Percentiles rank a stretch among this genome's conserved stretches.
These are phyloP conservation scores for Emmonsiellopsis sp. DNA, from an alignment of 2,329 filamentous ascomycete species.

Conservation along the genomic window DNA sequence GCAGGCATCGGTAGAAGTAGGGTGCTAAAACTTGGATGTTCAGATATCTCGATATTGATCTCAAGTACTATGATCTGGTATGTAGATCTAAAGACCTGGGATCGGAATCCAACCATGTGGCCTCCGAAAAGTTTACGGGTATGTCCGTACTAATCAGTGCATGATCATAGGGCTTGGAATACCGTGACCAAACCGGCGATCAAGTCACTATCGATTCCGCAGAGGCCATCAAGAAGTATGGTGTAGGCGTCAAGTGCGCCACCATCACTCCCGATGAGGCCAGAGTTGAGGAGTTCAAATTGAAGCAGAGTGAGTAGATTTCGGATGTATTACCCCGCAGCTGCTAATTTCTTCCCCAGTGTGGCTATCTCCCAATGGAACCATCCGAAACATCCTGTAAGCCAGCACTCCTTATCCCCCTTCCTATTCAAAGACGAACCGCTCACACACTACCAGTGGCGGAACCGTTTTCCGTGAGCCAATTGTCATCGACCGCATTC, in stretches of 20 bases:
- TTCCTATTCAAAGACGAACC: not conserved
- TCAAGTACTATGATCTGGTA: conserved; percentile 91
- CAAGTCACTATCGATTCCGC: conserved; percentile 92
- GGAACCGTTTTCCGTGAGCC: conserved; percentile 99
- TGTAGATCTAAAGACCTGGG: conserved; percentile 16
- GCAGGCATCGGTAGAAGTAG: conserved; percentile 4
- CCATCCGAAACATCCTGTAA: conserved; percentile 56
- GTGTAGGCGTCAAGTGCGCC: conserved; percentile 96
- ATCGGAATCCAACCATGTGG: not conserved
- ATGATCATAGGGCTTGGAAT: conserved; percentile 59
- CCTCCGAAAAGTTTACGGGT: not conserved
- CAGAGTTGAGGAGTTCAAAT: conserved; percentile 93
- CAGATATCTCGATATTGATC: conserved; percentile 84
- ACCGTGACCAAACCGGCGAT: conserved; percentile 93
- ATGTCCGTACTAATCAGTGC: conserved; percentile 4
- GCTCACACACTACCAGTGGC: conserved; percentile 43
- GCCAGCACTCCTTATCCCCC: conserved; percentile 10
- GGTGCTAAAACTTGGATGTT: not conserved
- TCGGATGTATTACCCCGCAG: conserved; percentile 11
- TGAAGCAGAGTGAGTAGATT: conserved; percentile 79
- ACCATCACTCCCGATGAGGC: conserved; percentile 98
- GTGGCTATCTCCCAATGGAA: conserved; percentile 98
- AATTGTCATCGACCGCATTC: conserved; percentile 89
- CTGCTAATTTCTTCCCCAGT: conserved; percentile 43
- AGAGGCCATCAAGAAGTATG: conserved; percentile 98